Evolutionary conservation across 108 stramenopile genomes (phyloP), one percentile per base, ranked within the genome.

Genomic region (Stephanodiscus triporus): DNA sequence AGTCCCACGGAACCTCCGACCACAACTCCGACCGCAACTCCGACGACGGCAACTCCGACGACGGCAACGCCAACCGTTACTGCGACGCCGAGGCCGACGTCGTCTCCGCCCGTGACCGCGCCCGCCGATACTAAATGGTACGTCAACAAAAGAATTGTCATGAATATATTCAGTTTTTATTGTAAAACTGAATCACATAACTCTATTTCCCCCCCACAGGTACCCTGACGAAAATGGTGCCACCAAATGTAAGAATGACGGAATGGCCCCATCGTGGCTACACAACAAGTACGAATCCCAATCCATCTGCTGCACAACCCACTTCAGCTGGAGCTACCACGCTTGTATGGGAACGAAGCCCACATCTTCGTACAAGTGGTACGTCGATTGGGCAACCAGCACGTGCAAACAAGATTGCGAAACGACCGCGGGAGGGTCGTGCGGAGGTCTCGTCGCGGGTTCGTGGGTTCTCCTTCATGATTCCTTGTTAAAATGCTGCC

Each of bases 381-480:
- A 57, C 11, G 34, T 66, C 13, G 56, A 80, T 59, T 80, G 78
- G 78, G 5, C 0, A 0, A 27, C 10, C 26, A 54, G 2, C 24
- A 80, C 68, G 45, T 80, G 78, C 50, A 72, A 68, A 17, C 53
- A 73, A 55, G 78, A 80, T 45, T 80, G 78, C 49, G 42, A 80
- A 8, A 47, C 1, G 6, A 68, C 51, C 34, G 40, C 59, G 13
- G 78, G 78, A 9, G 72, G 60, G 2, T 72, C 72, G 20, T 73
- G 78, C 54, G 78, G 78, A 45, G 78, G 72, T 0, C 53, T 73
- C 4, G 55, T 68, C 9, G 61, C 72, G 2, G 78, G 78, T 1
- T 50, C 66, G 3, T 80, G 72, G 66, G 66, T 68, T 6, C 9
- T 68, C 6, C 13, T 30, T 43, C 78, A 80, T 55, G 40, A 27